These are phyloP conservation scores for Teratosphaeria zuluensis DNA, from an alignment of 2,329 filamentous ascomycete species.

Conservation along the genomic window DNA sequence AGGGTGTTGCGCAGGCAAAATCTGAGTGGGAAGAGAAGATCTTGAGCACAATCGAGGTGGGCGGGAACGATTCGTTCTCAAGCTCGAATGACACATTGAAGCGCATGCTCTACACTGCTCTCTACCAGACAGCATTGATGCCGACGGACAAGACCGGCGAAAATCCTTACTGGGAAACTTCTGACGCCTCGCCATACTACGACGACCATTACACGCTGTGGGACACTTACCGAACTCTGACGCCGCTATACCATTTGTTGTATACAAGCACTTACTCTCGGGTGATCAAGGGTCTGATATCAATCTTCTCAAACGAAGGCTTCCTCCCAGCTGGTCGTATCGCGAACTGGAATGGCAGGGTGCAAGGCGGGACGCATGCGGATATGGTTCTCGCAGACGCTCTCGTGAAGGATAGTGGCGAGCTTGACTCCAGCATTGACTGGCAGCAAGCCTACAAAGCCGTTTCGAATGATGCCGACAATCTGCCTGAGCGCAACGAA, in stretches of 20 bases:
- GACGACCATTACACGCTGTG: conserved; percentile 63
- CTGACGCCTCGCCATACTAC: conserved; percentile 53
- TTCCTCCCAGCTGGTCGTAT: conserved; percentile 61
- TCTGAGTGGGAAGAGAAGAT: not conserved
- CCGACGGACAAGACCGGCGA: conserved; percentile 44
- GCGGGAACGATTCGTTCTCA: not conserved
- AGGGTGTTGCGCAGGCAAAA: not conserved
- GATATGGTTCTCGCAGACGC: conserved; percentile 62
- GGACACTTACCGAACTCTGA: conserved; percentile 54
- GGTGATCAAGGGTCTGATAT: conserved; percentile 55
- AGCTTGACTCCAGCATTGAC: conserved; percentile 35
- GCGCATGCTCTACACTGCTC: conserved; percentile 27
- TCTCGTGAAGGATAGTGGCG: conserved; percentile 50
- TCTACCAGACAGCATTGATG: conserved; percentile 62
- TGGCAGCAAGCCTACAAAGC: conserved; percentile 53
- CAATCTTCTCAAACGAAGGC: conserved; percentile 56
- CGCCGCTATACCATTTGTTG: conserved; percentile 54
- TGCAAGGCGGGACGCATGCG: conserved; percentile 58
- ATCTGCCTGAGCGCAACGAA: conserved; percentile 48
- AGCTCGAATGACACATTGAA: conserved; percentile 9
- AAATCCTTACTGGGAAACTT: conserved; percentile 45
- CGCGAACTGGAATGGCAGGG: conserved; percentile 57
- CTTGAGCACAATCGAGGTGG: conserved; percentile 33
- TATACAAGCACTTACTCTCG: conserved; percentile 55
- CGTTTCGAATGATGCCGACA: conserved; percentile 57